Evolutionary conservation across 805 yeast genomes (phyloP).

Genomic region (Blastobotrys terrestris): DNA sequence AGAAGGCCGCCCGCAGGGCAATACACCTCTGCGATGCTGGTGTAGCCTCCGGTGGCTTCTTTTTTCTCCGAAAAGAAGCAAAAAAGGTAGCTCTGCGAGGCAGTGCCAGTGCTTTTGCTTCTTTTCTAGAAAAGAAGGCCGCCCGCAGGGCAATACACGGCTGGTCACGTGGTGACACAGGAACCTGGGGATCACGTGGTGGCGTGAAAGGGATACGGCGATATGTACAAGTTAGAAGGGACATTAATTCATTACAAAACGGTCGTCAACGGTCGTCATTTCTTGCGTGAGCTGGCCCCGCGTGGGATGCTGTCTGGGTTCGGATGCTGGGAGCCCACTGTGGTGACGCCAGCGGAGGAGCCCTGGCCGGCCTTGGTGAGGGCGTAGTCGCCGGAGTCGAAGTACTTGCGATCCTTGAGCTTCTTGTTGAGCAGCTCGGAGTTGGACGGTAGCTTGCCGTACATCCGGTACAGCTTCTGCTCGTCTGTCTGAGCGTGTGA

Average conservation of each 20-base stretch:
- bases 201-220: too few relatives aligned
- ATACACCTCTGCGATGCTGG: too few relatives aligned
- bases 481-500: conserved; percentile 49
- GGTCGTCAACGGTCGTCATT: neutral
- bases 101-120: neutral
- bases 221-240: neutral
- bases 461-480: conserved; percentile 64
- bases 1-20: too few relatives aligned
- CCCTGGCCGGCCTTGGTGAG: conserved; percentile 43
- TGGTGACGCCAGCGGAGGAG: conserved; percentile 28
- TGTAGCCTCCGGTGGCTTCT: neutral
- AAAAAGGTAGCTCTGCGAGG: neutral
- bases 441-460: conserved; percentile 80
- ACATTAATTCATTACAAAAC: conserved; percentile 1
- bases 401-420: conserved; percentile 76
- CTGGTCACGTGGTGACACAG: neutral
- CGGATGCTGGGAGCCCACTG: conserved; percentile 24
- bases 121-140: neutral
- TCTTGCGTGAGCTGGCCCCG: conserved; percentile 4
- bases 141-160: neutral
- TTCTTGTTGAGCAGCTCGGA: conserved; percentile 70
- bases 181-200: too few relatives aligned
- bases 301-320: conserved; percentile 24
- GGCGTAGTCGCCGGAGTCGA: conserved; percentile 93
- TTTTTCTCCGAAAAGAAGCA: neutral